A percentile compares a stretch with the other conserved stretches of the same genome.
These are phyloP conservation scores for Chytriomyces sp. DNA, from an alignment of 192 early-diverging fungal species.

Conservation along the genomic window DNA sequence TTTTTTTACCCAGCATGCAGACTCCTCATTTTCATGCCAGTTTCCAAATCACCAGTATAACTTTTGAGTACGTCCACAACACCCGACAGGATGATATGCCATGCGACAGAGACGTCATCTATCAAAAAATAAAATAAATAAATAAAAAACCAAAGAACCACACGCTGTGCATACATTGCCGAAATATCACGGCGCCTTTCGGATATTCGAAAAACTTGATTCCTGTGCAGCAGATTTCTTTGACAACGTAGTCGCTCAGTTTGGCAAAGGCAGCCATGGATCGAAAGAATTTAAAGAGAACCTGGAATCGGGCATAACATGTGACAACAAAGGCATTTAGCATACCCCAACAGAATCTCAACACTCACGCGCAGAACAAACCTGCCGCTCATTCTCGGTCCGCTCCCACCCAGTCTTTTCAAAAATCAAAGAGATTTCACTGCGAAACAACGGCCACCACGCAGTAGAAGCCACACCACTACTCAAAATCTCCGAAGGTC, in stretches of 20 bases:
- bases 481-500: constrained; percentile 6
- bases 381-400: constrained; percentile 5
- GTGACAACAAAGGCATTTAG: neutral
- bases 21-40: neutral
- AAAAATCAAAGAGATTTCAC: constrained; percentile 23
- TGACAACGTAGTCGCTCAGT: constrained; percentile 27
- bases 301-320: neutral
- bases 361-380: too few species aligned
- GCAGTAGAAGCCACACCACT: neutral
- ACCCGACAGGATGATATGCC: constrained; percentile 27
- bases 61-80: constrained; percentile 14
- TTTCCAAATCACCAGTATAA: constrained; percentile 8
- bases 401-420: constrained; percentile 19
- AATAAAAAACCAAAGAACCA: neutral
- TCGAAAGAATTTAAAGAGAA: constrained; percentile 26
- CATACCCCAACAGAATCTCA: too few species aligned
- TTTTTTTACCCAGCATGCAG: constrained; percentile 13
- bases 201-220: constrained; percentile 12
- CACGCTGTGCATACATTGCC: constrained; percentile 8
- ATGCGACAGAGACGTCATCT: constrained; percentile 20
- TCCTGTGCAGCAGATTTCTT: constrained; percentile 8
- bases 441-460: constrained; percentile 18
- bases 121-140: neutral
- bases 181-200: neutral
- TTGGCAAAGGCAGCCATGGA: constrained; percentile 22